A percentile compares a stretch with the other conserved stretches of the same genome.
phyloP scores from a whole-genome alignment of 768 basidiomycete genomes.

The Lentinus brumalis region DNA sequence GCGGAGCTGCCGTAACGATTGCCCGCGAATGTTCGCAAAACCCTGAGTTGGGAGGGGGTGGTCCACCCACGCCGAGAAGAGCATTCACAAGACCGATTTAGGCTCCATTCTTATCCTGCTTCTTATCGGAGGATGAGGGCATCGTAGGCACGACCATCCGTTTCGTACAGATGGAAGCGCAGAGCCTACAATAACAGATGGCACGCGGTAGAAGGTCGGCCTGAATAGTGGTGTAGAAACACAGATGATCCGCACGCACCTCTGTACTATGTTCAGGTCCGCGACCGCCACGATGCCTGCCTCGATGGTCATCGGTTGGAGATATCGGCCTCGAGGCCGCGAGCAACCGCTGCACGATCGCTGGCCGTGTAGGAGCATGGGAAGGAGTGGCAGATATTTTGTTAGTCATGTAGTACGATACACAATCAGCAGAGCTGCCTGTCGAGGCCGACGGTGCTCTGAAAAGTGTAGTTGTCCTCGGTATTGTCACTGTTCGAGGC shows the following conservation, averaged over 20 bases:
- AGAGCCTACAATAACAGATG: background rate
- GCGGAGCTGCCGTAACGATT: too few species aligned
- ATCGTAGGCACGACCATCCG: background rate
- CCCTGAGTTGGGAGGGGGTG: background rate
- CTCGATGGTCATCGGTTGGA: conserved; percentile 1
- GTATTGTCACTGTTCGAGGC: too few species aligned
- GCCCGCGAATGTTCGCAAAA: background rate
- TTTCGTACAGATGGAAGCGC: background rate
- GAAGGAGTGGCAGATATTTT: background rate
- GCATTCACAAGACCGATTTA: background rate
- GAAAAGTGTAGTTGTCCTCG: too few species aligned
- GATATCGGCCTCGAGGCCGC: conserved; percentile 24
- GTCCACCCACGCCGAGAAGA: too few species aligned
- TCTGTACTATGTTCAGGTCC: background rate
- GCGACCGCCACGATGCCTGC: conserved; percentile 12
- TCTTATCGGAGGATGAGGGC: background rate
- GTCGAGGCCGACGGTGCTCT: too few species aligned
- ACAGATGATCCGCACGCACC: background rate
- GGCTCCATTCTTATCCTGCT: background rate
- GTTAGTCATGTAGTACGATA: too few species aligned
- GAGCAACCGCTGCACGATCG: background rate
- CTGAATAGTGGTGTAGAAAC: background rate
- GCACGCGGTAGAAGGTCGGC: background rate
- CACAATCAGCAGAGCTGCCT: too few species aligned
- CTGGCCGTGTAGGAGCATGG: background rate